phyloP scores from a whole-genome alignment of 192 early-diverging fungal species.

The Coemansia reversa region DNA sequence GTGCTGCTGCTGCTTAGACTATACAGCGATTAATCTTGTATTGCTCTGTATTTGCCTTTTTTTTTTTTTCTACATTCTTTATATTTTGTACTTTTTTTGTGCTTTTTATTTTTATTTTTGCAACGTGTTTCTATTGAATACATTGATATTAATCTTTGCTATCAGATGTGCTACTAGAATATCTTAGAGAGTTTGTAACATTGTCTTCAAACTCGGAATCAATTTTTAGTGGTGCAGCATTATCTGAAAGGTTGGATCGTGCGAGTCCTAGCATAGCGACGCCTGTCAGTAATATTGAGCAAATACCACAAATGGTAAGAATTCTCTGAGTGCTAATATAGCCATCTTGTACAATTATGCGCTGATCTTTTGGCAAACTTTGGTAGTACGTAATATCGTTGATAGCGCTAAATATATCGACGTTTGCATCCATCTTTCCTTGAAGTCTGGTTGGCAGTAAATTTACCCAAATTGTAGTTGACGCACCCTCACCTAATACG shows the following conservation, averaged over 20 bases:
- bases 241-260: slow-evolving; percentile 26
- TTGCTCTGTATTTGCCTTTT: neutral
- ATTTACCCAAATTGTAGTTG: slow-evolving; percentile 52
- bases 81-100: slow-evolving; percentile 7
- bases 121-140: neutral
- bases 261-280: slow-evolving; percentile 43
- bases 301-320: slow-evolving; percentile 49
- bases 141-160: neutral
- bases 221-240: neutral
- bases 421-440: slow-evolving; percentile 15
- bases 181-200: too few relatives aligned
- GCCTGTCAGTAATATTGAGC: slow-evolving; percentile 36
- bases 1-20: slow-evolving; percentile 1
- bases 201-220: too few relatives aligned
- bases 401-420: slow-evolving; percentile 36
- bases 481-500: slow-evolving; percentile 44
- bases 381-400: slow-evolving; percentile 52
- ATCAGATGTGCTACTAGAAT: neutral
- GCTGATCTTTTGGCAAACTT: slow-evolving; percentile 45
- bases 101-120: neutral
- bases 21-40: neutral
- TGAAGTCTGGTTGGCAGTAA: slow-evolving; percentile 36
- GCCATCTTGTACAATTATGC: slow-evolving; percentile 38
- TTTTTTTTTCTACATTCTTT: slow-evolving; percentile 4
- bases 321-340: slow-evolving; percentile 43